Base-by-base conservation (phyloP, 768 basidiomycete species). In the Arthromyces matolae region DNA sequence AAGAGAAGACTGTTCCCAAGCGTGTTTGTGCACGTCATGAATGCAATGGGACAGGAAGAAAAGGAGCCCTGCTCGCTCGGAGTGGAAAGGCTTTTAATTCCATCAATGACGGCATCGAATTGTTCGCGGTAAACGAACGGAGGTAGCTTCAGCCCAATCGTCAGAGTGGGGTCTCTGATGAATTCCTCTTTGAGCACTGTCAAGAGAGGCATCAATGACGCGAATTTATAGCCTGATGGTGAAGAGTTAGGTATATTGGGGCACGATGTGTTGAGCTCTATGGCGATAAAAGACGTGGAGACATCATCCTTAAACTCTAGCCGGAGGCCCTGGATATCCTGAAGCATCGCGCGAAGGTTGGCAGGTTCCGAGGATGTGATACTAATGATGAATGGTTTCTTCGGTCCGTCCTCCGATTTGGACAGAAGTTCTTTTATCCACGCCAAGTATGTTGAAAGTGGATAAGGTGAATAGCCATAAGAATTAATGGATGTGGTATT, bases 181-280 rank as follows among this genome's bases (percentile, higher is more conserved):
- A 75, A 75, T 38, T 69, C 72, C 0, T 73, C 68, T 5, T 77
- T 72, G 35, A 91, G 69, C 7, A 79, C 72, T 31, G 64, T 57
- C 6, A 93, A 71, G 46, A 88, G 65, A 2, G 81, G 75, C 0
- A 61, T 43, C 42, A 91, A 75, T 1, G 71, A 64, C 1, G 67
- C 36, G 42, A 81, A 73, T 31, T 75, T 64, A 65, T 93, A 93
- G 8, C 86, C 78, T 16, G 83, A 76, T 0, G 87, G 88, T 0
- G 86, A 76, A 3, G 75, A 60, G 20, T 71, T 68, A 9, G 64
- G 66, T 54, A 92, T 86, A 61, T 93, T 93, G 3, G 91, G 91
- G 54, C 91, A 93, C 32, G 83, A 86, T 0, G 88, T 82, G 63
- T 93, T 93, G 59, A 93, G 71, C 64, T 93, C 91, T 56, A 91